Evolutionary conservation across 805 yeast genomes (phyloP).

Genomic region (Metschnikowia proteae): DNA sequence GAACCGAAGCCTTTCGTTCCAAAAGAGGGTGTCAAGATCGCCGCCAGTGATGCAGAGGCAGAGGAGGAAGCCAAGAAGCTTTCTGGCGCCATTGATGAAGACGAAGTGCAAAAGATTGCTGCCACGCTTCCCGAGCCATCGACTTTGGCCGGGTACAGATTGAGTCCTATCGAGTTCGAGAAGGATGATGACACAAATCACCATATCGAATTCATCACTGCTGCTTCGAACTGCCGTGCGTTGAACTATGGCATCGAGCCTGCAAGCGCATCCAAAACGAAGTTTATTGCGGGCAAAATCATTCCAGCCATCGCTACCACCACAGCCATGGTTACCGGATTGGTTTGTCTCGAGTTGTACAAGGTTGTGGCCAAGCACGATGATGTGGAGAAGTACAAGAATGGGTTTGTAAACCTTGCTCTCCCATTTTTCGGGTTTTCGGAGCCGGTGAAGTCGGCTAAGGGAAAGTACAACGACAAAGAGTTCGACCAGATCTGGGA

Average conservation of each 20-base stretch:
- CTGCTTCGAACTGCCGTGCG: constrained; percentile 96
- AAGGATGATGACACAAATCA: constrained; percentile 97
- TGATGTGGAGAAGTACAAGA: constrained; percentile 81
- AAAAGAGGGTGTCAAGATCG: constrained; percentile 70
- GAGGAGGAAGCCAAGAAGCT: constrained; percentile 63
- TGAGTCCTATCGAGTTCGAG: constrained; percentile 90
- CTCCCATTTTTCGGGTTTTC: constrained; percentile 95
- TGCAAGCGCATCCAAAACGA: constrained; percentile 86
- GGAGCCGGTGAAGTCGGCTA: constrained; percentile 86
- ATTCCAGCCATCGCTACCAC: constrained; percentile 99
- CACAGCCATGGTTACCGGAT: constrained; percentile 95
- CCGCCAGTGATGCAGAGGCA: constrained; percentile 81
- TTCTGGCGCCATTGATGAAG: constrained; percentile 48
- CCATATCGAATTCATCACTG: constrained; percentile 92
- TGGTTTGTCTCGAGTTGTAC: constrained; percentile 86
- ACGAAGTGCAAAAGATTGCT: constrained; percentile 64
- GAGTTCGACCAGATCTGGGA: constrained; percentile 92
- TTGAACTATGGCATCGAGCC: constrained; percentile 82
- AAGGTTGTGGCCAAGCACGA: constrained; percentile 77
- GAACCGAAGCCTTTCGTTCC: constrained; percentile 62
- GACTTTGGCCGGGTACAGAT: constrained; percentile 80
- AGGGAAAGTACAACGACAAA: constrained; percentile 75
- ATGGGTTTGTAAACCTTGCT: constrained; percentile 89
- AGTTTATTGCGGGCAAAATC: constrained; percentile 96
- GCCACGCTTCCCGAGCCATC: constrained; percentile 85